A percentile compares a stretch with the other conserved stretches of the same genome.
These are phyloP conservation scores for Fusarium bactridioides DNA, from an alignment of 2,329 filamentous ascomycete species.

Conservation along the genomic window DNA sequence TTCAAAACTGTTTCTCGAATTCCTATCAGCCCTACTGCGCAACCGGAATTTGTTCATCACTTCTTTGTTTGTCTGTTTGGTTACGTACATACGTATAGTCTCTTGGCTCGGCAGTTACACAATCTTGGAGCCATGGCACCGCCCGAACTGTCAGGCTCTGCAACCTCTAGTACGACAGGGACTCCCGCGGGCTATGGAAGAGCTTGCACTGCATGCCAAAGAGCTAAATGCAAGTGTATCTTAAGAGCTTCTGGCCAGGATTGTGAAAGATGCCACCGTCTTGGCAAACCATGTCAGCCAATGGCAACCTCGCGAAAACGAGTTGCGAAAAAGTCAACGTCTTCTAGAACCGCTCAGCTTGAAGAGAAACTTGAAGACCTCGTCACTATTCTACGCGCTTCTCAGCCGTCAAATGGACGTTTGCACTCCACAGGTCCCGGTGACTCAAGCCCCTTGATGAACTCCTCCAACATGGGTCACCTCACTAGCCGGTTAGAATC, in stretches of 20 bases:
- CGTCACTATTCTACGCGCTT: constrained; percentile 53
- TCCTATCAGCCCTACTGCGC: constrained; percentile 11
- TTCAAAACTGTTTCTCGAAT: constrained; percentile 8
- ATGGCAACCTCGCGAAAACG: constrained; percentile 53
- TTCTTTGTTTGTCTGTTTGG: not conserved
- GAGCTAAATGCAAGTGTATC: constrained; percentile 60
- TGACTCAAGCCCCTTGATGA: constrained; percentile 9
- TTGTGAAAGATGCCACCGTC: constrained; percentile 55
- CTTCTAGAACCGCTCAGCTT: constrained; percentile 53
- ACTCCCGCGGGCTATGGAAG: constrained; percentile 52
- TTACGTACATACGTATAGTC: not conserved
- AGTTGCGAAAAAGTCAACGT: constrained; percentile 44
- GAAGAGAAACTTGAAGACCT: constrained; percentile 61
- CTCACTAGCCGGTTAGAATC: constrained; percentile 48
- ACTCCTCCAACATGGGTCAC: constrained; percentile 12
- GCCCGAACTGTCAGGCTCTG: constrained; percentile 17
- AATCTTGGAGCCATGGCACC: constrained; percentile 33
- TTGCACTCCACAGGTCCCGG: constrained; percentile 16
- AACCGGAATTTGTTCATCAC: constrained; percentile 28
- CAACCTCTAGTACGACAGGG: constrained; percentile 24
- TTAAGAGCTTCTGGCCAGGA: constrained; percentile 43
- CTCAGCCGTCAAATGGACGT: constrained; percentile 35
- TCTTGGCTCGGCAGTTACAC: not conserved
- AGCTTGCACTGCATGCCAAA: constrained; percentile 57
- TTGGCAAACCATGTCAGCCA: constrained; percentile 57